Percentiles rank a stretch among this genome's conserved stretches.
Evolutionary conservation across 2,329 filamentous ascomycete genomes (phyloP).

Genomic region (Nakataea oryzae): DNA sequence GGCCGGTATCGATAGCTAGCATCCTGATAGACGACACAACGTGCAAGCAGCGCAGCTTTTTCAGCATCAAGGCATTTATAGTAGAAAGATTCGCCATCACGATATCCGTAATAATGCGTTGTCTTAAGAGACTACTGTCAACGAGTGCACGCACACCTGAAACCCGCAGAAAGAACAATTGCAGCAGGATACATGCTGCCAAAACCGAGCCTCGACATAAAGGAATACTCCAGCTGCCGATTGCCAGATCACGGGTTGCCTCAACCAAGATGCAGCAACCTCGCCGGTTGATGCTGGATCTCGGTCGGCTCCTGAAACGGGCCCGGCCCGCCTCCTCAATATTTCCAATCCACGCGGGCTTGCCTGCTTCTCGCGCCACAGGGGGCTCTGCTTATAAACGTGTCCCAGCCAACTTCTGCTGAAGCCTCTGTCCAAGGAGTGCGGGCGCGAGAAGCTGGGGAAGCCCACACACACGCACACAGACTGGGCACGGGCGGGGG

Average conservation of each 20-base stretch:
- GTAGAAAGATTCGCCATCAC: no score
- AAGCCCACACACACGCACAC: no score
- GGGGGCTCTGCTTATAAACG: neutral
- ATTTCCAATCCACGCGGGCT: neutral
- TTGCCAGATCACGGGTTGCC: neutral
- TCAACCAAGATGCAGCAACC: neutral
- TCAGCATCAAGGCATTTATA: no score
- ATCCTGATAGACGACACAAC: no score
- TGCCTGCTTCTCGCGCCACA: neutral
- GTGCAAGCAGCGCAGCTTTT: no score
- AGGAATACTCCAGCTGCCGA: neutral
- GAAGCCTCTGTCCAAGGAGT: neutral
- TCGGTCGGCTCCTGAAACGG: neutral
- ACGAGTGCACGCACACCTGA: no score
- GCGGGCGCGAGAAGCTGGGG: neutral
- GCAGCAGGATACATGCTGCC: neutral
- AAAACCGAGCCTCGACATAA: neutral
- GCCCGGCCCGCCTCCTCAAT: neutral
- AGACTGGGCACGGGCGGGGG: no score
- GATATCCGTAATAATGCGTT: no score
- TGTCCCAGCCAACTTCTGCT: neutral
- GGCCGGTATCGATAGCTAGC: no score
- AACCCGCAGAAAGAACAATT: no score
- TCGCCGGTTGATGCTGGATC: neutral
- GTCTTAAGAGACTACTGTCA: no score